These are phyloP conservation scores for Pythium pyrilobum DNA, from an alignment of 352 stramenopile genomes.

Conservation along the genomic window DNA sequence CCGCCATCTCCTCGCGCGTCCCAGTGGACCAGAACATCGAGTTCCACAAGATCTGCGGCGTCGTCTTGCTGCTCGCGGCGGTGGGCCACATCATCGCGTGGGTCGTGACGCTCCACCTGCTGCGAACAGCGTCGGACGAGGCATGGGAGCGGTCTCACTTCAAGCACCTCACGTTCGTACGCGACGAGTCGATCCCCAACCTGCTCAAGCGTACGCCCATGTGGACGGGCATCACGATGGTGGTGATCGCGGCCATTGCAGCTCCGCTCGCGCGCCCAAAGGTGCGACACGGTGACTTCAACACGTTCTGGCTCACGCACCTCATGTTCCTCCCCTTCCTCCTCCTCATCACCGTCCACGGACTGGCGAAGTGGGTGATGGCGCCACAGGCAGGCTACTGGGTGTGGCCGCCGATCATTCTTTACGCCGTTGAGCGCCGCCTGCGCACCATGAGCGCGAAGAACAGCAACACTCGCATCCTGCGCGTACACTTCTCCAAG, in stretches of 20 bases:
- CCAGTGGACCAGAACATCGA: conserved; percentile 67
- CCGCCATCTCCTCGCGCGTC: conserved; percentile 37
- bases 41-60: conserved; percentile 74
- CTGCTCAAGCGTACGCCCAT: conserved; percentile 46
- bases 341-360: conserved; percentile 54
- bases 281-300: conserved; percentile 53
- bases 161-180: conserved; percentile 42
- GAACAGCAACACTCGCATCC: conserved; percentile 40
- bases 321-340: conserved; percentile 64
- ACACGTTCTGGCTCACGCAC: conserved; percentile 65
- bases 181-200: conserved; percentile 36
- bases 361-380: conserved; percentile 59
- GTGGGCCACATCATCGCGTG: conserved; percentile 49
- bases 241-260: conserved; percentile 45
- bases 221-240: conserved; percentile 59
- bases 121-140: conserved; percentile 27
- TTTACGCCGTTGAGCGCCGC: conserved; percentile 61
- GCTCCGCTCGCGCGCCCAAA: conserved; percentile 40
- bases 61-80: conserved; percentile 54
- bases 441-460: conserved; percentile 57
- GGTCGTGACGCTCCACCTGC: conserved; percentile 54
- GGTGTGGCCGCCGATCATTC: conserved; percentile 43
- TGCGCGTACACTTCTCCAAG: conserved; percentile 40
- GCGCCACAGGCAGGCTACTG: conserved; percentile 46
- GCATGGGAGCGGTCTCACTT: conserved; percentile 43